Base-by-base conservation (phyloP, 352 stramenopile genomes). In the Poterioochromonas sp. region DNA sequence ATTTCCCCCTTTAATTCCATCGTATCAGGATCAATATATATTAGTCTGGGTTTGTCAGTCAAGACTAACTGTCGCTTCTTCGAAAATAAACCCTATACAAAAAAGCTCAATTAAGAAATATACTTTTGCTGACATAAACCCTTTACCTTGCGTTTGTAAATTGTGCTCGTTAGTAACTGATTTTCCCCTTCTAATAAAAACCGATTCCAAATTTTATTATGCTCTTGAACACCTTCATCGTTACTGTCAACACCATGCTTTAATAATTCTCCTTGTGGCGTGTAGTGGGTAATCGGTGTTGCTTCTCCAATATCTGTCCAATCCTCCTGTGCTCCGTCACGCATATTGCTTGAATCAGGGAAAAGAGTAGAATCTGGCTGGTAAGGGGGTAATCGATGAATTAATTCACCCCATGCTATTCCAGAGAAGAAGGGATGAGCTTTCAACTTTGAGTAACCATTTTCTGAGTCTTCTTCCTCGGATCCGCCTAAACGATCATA, bases 1-100 rank as follows among this genome's bases (percentile, higher is more conserved):
- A 79, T 78, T 44, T 79, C 51, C 43, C 76, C 76, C 35, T 79
- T 79, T 32, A 58, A 29, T 35, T 76, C 47, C 76, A 79, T 79
- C 43, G 5, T 74, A 11, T 8, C 65, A 35, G 76, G 76, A 39
- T 79, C 76, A 54, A 79, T 58, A 51, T 79, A 79, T 22, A 79
- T 78, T 43, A 79, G 43, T n/a, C 76, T 3, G 12, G 76, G 76
- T 40, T 22, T 43, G 43, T 76, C 64, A 39, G 76, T 79, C 11
- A 79, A 29, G 12, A 79, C 63, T 20, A 79, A 18, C 58, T 76
- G 51, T 18, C 76, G 76, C 12, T 76, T 40, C 37, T 79, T 79
- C 5, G 76, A 79, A 29, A 79, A 79, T 8, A 79, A 43, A n/a
- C 76, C 76, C 44, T 58, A 43, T 29, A 49, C 26, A 51, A 51